These are phyloP conservation scores for Rubia peregrina DNA, from an alignment of 305 asterid genomes.

Conservation along the genomic window DNA sequence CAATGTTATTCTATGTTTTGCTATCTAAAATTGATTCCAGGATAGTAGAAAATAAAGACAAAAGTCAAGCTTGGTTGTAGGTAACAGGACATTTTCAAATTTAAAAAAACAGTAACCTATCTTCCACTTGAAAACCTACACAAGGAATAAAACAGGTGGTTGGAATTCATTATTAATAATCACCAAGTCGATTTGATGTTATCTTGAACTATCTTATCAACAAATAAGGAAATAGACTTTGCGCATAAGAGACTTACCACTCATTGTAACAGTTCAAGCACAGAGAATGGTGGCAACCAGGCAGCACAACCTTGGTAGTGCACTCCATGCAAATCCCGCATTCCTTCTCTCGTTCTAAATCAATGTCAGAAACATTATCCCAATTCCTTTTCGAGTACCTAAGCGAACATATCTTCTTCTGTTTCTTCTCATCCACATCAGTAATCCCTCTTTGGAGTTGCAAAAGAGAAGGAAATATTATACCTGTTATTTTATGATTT, in stretches of 20 bases:
- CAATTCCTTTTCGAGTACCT: constrained; percentile 20
- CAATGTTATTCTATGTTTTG: background rate
- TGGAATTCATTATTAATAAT: background rate
- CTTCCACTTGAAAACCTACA: background rate
- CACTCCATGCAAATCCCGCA: constrained; percentile 37
- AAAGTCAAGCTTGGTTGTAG: background rate
- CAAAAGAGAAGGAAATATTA: constrained; percentile 29
- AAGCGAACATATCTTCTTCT: constrained; percentile 26
- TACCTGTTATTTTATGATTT: constrained; percentile 14
- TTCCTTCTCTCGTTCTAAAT: constrained; percentile 29
- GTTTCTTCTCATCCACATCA: constrained; percentile 28
- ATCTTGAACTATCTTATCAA: background rate
- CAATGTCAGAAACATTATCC: constrained; percentile 20
- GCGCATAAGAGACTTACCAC: constrained; percentile 20
- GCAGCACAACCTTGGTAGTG: constrained; percentile 26
- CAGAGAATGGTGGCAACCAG: constrained; percentile 29
- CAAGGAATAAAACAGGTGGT: constrained; percentile 3
- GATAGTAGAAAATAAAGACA: background rate
- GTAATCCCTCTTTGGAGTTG: constrained; percentile 37
- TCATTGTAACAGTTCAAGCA: constrained; percentile 26
- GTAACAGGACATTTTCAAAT: background rate
- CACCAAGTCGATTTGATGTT: background rate
- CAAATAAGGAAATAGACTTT: background rate
- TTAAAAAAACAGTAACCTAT: no score
- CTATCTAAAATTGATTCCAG: background rate